phyloP scores from a whole-genome alignment of 2,329 filamentous ascomycete species.

The Botrytis cinerea region DNA sequence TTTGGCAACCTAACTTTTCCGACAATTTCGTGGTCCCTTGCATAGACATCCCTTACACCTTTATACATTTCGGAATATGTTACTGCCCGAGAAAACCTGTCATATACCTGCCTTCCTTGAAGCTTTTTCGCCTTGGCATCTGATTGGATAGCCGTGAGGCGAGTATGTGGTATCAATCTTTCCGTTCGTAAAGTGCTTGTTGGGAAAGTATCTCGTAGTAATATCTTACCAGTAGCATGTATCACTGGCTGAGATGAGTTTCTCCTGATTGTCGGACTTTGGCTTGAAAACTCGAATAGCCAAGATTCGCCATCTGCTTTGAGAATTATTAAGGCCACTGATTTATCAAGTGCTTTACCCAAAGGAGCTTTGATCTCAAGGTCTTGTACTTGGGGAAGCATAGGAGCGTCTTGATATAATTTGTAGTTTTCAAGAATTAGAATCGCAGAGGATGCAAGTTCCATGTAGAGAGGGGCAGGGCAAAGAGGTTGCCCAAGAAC shows the following conservation, averaged over 20 bases:
- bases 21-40: not conserved
- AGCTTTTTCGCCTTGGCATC: not conserved
- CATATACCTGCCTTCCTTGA: conserved; percentile 1
- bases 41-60: conserved; percentile 1
- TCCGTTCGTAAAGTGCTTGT: not conserved
- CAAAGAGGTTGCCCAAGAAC: not conserved
- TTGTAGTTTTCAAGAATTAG: not conserved
- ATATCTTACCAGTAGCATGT: not conserved
- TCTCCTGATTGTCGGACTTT: not conserved
- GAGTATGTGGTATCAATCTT: not conserved
- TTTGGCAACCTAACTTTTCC: not conserved
- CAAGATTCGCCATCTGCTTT: not conserved
- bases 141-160: not conserved
- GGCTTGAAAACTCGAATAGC: not conserved
- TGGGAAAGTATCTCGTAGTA: not conserved
- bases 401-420: not conserved
- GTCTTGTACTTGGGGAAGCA: not conserved
- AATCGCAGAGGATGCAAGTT: not conserved
- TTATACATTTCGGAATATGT: conserved; percentile 12
- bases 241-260: not conserved
- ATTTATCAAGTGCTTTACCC: not conserved
- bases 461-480: not conserved
- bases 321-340: not conserved
- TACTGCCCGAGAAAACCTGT: not conserved
- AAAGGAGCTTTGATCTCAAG: not conserved